Conservation (phyloP, 768 basidiomycete genomes). For the Rhizopogon rudus region DNA sequence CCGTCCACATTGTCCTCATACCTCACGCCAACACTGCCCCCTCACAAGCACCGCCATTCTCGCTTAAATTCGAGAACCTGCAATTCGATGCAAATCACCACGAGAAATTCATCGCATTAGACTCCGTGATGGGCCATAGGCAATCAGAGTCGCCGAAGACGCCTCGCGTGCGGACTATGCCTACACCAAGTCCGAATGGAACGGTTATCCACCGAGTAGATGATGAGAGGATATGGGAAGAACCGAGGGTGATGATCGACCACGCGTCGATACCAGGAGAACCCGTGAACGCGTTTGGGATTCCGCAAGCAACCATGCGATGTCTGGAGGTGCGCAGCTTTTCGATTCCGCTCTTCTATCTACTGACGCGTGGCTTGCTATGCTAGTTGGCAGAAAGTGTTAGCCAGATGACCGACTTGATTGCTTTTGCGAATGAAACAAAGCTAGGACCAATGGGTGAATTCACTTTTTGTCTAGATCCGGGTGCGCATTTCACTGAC, state of each 20-base stretch:
- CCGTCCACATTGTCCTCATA: constrained; percentile 49
- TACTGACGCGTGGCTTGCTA: constrained; percentile 6
- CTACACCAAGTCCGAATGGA: constrained; percentile 30
- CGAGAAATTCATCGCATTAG: constrained; percentile 71
- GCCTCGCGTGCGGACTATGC: constrained; percentile 27
- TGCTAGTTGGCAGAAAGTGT: constrained; percentile 76
- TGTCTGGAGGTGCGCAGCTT: constrained; percentile 63
- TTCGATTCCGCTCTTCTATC: background rate
- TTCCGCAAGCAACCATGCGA: constrained; percentile 85
- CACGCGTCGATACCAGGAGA: constrained; percentile 69
- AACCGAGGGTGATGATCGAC: constrained; percentile 56
- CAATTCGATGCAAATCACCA: constrained; percentile 69
- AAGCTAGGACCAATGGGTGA: constrained; percentile 62
- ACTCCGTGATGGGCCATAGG: constrained; percentile 51
- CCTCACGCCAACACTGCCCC: constrained; percentile 16
- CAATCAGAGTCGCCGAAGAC: constrained; percentile 37
- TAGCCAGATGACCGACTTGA: constrained; percentile 73
- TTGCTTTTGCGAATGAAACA: constrained; percentile 53
- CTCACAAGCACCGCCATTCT: constrained; percentile 17
- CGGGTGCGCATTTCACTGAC: constrained; percentile 14
- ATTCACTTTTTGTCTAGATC: constrained; percentile 24
- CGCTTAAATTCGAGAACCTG: constrained; percentile 68
- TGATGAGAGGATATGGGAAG: constrained; percentile 62
- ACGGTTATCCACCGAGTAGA: constrained; percentile 28
- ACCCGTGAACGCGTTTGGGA: constrained; percentile 85